Conservation (phyloP, 2,329 filamentous ascomycete species). For the Neocucurbitaria cava region DNA sequence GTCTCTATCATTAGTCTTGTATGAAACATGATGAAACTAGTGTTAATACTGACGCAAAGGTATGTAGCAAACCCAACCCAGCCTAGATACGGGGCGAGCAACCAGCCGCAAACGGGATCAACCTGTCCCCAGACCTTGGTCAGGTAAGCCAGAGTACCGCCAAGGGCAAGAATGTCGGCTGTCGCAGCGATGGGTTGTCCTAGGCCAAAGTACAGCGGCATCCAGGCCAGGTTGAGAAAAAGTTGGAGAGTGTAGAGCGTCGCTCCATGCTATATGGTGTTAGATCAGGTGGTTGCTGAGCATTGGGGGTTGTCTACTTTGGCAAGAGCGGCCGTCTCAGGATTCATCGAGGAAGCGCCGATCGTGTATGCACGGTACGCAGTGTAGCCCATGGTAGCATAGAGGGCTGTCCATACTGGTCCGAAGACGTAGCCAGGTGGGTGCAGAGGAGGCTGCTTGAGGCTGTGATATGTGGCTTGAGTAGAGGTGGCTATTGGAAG, state of each 20-base stretch:
- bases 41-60: conserved; percentile 63
- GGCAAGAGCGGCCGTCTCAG: conserved; percentile 62
- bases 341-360: conserved; percentile 63
- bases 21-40: not conserved
- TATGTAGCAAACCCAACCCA: conserved; percentile 93
- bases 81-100: conserved; percentile 79
- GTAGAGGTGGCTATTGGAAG: conserved; percentile 33
- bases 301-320: conserved; percentile 49
- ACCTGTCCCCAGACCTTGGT: conserved; percentile 77
- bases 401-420: conserved; percentile 65
- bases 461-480: conserved; percentile 66
- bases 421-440: conserved; percentile 66
- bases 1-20: conserved; percentile 15
- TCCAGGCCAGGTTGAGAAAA: conserved; percentile 85
- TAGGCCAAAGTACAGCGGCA: conserved; percentile 88
- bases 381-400: conserved; percentile 83
- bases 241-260: conserved; percentile 88
- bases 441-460: conserved; percentile 70
- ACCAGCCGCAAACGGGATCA: conserved; percentile 75
- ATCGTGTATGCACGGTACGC: conserved; percentile 76
- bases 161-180: conserved; percentile 76
- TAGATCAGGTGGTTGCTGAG: conserved; percentile 1
- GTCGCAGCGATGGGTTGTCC: conserved; percentile 77
- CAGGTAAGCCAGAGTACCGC: conserved; percentile 72
- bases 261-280: conserved; percentile 62